Evolutionary conservation across 2,329 filamentous ascomycete species (phyloP).

Genomic region (Rugonectria rugulosa): DNA sequence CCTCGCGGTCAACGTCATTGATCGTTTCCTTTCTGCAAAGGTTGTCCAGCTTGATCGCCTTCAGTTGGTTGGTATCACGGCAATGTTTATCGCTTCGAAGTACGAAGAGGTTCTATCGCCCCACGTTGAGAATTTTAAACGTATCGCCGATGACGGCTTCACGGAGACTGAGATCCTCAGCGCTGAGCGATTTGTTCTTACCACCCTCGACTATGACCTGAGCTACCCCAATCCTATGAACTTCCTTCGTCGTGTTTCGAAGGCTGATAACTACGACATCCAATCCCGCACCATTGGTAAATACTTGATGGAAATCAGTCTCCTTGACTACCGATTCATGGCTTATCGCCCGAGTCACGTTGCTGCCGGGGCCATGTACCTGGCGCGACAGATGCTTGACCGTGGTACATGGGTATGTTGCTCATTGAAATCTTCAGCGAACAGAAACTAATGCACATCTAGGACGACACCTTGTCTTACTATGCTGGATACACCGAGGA

Average conservation of each 20-base stretch:
- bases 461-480: slow-evolving; percentile 86
- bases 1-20: slow-evolving; percentile 96
- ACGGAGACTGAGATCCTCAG: slow-evolving; percentile 93
- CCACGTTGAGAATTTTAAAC: slow-evolving; percentile 95
- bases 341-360: slow-evolving; percentile 87
- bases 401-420: slow-evolving; percentile 86
- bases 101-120: slow-evolving; percentile 98
- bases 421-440: background rate
- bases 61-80: slow-evolving; percentile 95
- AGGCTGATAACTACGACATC: slow-evolving; percentile 99
- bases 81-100: slow-evolving; percentile 99
- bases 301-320: slow-evolving; percentile 96
- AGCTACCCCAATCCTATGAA: slow-evolving; percentile 99
- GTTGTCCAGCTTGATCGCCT: slow-evolving; percentile 95
- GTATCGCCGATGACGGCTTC: slow-evolving; percentile 97
- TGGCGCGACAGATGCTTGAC: slow-evolving; percentile 88
- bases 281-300: slow-evolving; percentile 97
- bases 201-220: slow-evolving; percentile 92
- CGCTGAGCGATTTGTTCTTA: slow-evolving; percentile 94
- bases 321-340: slow-evolving; percentile 95
- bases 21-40: slow-evolving; percentile 95
- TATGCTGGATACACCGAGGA: slow-evolving; percentile 94
- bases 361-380: slow-evolving; percentile 93
- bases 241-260: slow-evolving; percentile 97
- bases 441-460: slow-evolving; percentile 41